phyloP scores from a whole-genome alignment of 2,329 filamentous ascomycete species.

The Aureobasidium lini region DNA sequence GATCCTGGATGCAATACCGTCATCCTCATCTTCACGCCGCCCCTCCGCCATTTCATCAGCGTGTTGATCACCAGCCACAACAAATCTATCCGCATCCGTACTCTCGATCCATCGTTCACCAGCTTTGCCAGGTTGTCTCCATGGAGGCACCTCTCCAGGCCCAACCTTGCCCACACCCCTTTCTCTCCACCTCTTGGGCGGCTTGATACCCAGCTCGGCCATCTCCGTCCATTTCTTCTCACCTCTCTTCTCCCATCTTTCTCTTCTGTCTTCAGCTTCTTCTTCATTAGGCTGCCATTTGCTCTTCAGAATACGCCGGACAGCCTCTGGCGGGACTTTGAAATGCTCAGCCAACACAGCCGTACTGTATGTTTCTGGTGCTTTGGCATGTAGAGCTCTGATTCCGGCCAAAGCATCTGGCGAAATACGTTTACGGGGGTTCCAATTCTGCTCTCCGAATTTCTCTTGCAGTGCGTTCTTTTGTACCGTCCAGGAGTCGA shows the following conservation, averaged over 20 bases:
- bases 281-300: constrained; percentile 59
- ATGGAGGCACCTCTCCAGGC: constrained; percentile 12
- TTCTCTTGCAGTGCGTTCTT: constrained; percentile 70
- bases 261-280: constrained; percentile 35
- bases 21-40: not conserved
- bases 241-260: constrained; percentile 42
- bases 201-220: constrained; percentile 46
- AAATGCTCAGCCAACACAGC: constrained; percentile 68
- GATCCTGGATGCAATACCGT: not conserved
- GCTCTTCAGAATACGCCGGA: constrained; percentile 75
- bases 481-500: constrained; percentile 63
- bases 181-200: constrained; percentile 46
- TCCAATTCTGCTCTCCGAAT: constrained; percentile 69
- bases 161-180: constrained; percentile 30
- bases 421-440: constrained; percentile 76
- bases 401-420: constrained; percentile 91
- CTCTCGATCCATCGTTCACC: constrained; percentile 17
- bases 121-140: constrained; percentile 9
- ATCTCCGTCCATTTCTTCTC: constrained; percentile 42
- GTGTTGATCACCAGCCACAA: constrained; percentile 10
- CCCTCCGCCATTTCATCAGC: not conserved
- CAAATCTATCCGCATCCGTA: constrained; percentile 6
- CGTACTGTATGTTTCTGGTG: constrained; percentile 71
- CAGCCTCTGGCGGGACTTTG: constrained; percentile 76
- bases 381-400: constrained; percentile 68